A percentile compares a stretch with the other conserved stretches of the same genome.
These are phyloP conservation scores for Hypseocharis bilobata DNA, from an alignment of 441 rosid species.

Conservation along the genomic window DNA sequence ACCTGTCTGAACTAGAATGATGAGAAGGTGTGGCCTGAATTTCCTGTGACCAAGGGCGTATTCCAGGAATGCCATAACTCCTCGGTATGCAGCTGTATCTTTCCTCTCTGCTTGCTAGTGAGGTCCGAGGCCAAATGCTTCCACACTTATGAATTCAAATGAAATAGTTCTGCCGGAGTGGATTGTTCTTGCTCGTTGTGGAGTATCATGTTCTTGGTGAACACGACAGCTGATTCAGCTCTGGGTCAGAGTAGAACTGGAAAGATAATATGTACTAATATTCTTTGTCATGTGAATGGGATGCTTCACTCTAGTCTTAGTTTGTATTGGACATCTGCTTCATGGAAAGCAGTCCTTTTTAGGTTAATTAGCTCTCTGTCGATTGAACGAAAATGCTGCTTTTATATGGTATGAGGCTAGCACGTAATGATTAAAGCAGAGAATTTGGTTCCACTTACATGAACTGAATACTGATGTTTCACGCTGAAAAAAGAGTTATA, in stretches of 20 bases:
- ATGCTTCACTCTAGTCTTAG: neutral
- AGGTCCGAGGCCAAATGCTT: neutral
- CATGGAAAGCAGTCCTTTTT: neutral
- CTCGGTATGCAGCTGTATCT: neutral
- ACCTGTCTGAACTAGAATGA: conserved; percentile 39
- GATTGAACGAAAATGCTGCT: too few species aligned
- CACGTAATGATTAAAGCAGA: neutral
- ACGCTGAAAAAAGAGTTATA: neutral
- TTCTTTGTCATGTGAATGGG: neutral
- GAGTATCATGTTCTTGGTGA: conserved; percentile 31
- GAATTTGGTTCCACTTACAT: neutral
- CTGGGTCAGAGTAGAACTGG: neutral
- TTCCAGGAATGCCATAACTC: conserved; percentile 13
- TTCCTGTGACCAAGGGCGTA: conserved; percentile 11
- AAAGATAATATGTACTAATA: neutral
- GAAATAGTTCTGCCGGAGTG: neutral
- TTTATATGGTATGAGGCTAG: too few species aligned
- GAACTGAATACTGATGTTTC: neutral
- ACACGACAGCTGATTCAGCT: neutral
- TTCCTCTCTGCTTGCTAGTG: neutral
- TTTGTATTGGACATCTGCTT: neutral
- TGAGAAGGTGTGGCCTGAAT: conserved; percentile 51
- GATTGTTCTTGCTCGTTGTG: conserved; percentile 23
- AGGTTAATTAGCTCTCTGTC: too few species aligned
- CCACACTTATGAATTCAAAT: conserved; percentile 3